These are phyloP conservation scores for Metschnikowia amazonensis DNA, from an alignment of 805 yeast species.

Conservation along the genomic window DNA sequence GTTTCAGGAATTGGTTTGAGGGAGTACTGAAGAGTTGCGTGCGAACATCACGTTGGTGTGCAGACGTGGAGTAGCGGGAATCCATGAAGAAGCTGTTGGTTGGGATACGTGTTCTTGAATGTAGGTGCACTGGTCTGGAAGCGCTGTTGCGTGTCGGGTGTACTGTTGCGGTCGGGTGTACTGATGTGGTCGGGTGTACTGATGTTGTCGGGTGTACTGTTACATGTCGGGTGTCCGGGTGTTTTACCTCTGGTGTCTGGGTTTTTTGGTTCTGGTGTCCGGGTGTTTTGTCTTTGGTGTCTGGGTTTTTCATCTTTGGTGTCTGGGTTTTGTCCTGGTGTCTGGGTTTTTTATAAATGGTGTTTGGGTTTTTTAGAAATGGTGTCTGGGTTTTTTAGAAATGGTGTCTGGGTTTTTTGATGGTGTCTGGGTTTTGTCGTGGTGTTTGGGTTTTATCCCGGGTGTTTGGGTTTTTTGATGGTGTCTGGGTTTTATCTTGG, in stretches of 20 bases:
- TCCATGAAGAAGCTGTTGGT: constrained; percentile 11
- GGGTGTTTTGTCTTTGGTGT: background rate
- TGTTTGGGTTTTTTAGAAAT: too few relatives aligned
- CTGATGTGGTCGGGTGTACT: too few relatives aligned
- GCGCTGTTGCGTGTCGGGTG: too few relatives aligned
- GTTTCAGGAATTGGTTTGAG: constrained; percentile 12
- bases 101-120: background rate
- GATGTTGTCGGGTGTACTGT: background rate
- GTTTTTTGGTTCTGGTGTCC: background rate
- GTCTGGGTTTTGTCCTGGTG: background rate
- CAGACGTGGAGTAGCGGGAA: constrained; percentile 20
- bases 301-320: background rate
- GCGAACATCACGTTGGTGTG: constrained; percentile 41
- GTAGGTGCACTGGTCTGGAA: background rate
- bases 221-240: background rate
- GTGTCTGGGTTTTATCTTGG: too few relatives aligned
- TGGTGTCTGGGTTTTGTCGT: too few relatives aligned
- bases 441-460: too few relatives aligned
- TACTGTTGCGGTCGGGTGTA: too few relatives aligned
- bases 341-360: too few relatives aligned
- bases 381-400: too few relatives aligned
- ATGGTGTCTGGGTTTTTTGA: too few relatives aligned
- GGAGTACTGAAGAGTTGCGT: constrained; percentile 37
- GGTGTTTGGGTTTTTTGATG: too few relatives aligned
- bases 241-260: background rate